These are phyloP conservation scores for Saccharum spontaneum DNA, from an alignment of 176 grass and related monocot genomes.

Conservation along the genomic window DNA sequence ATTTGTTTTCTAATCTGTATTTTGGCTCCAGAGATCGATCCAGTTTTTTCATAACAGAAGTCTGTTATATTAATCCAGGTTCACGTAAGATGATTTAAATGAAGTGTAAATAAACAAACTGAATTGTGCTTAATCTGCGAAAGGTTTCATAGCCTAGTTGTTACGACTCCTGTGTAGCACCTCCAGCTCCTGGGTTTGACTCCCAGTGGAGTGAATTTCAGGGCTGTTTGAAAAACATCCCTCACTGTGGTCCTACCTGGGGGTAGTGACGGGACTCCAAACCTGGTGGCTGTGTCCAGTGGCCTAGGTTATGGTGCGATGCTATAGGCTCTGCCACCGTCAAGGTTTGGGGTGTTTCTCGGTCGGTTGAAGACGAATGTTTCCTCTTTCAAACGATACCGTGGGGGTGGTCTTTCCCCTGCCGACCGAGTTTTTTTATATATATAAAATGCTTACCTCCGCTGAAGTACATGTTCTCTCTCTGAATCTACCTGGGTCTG, in stretches of 20 bases:
- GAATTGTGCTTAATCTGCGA: background rate
- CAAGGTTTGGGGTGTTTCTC: background rate
- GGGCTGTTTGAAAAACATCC: background rate
- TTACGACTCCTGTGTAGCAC: background rate
- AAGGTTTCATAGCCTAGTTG: background rate
- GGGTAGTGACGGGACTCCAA: background rate
- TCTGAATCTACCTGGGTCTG: slow-evolving; percentile 9
- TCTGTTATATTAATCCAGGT: slow-evolving; percentile 3
- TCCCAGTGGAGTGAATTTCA: background rate
- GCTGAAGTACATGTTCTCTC: background rate
- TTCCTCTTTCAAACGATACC: background rate
- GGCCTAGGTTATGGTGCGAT: background rate
- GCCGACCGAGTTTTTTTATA: background rate
- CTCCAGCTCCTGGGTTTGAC: background rate
- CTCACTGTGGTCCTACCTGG: background rate
- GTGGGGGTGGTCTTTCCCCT: background rate
- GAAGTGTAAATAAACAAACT: background rate
- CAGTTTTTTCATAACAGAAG: background rate
- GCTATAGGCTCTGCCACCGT: background rate
- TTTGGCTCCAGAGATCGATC: background rate
- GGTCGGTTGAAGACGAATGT: background rate
- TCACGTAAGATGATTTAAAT: background rate
- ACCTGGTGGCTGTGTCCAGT: background rate
- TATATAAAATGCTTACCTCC: background rate
- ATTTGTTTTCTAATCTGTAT: background rate